phyloP scores from a whole-genome alignment of 306 rosid species.

The Rosa lucieae region DNA sequence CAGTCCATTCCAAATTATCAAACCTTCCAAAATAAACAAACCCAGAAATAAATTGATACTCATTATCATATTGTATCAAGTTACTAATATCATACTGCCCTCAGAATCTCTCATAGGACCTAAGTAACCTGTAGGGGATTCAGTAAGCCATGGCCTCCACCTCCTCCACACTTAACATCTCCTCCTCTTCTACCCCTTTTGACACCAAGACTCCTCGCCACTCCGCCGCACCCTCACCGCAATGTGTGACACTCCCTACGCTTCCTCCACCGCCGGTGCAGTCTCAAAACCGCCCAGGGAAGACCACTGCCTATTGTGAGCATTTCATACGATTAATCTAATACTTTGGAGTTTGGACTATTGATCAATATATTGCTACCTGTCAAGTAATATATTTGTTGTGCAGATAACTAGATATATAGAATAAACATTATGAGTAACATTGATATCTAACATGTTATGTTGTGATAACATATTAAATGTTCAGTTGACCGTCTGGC shows the following conservation, averaged over 20 bases:
- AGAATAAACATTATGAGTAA: neutral
- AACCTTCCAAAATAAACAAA: conserved; percentile 23
- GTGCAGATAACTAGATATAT: neutral
- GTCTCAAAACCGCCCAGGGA: conserved; percentile 60
- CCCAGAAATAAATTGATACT: conserved; percentile 14
- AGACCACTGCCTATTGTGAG: conserved; percentile 69
- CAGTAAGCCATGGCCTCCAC: conserved; percentile 63
- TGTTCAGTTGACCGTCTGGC: neutral
- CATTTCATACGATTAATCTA: neutral
- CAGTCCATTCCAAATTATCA: conserved; percentile 39
- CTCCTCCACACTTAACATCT: conserved; percentile 66
- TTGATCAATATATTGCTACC: neutral
- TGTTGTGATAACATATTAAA: neutral
- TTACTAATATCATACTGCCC: conserved; percentile 24
- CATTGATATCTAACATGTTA: neutral
- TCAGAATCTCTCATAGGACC: conserved; percentile 30
- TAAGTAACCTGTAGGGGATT: conserved; percentile 23
- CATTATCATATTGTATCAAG: conserved; percentile 17
- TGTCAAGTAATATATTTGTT: neutral
- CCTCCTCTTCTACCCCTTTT: conserved; percentile 62
- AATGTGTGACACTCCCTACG: conserved; percentile 69
- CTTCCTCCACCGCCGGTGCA: conserved; percentile 57
- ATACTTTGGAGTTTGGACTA: neutral
- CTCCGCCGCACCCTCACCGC: conserved; percentile 53
- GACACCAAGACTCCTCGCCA: conserved; percentile 65